Conservation (phyloP, 2,329 filamentous ascomycete genomes). For the Aspergillus sergii region DNA sequence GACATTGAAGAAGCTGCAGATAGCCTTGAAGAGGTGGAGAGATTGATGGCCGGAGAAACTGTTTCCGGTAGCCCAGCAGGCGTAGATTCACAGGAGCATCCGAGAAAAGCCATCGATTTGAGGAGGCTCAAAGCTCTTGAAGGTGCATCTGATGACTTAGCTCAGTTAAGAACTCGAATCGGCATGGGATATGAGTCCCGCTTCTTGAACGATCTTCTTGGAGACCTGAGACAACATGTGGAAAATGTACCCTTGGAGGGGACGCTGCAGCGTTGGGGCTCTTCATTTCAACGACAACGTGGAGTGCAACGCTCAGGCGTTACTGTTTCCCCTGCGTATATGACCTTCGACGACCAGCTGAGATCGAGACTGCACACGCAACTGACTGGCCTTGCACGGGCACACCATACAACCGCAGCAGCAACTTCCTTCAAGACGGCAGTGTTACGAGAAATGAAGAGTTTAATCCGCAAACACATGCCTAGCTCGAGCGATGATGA, state of each 20-base stretch:
- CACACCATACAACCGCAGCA: conserved; percentile 77
- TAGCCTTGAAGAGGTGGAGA: conserved; percentile 75
- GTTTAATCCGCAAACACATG: conserved; percentile 78
- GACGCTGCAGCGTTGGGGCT: conserved; percentile 83
- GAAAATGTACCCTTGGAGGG: conserved; percentile 70
- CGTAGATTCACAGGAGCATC: conserved; percentile 30
- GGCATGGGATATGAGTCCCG: conserved; percentile 83
- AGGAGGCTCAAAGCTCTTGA: conserved; percentile 77
- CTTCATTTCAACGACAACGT: conserved; percentile 71
- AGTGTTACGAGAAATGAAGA: conserved; percentile 82
- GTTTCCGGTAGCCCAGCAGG: conserved; percentile 31
- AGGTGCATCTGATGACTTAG: conserved; percentile 75
- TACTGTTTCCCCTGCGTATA: conserved; percentile 75
- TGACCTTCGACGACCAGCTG: conserved; percentile 70
- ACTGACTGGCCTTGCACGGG: conserved; percentile 77
- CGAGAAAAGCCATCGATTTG: conserved; percentile 64
- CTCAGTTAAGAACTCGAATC: conserved; percentile 74
- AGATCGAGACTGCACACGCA: conserved; percentile 70
- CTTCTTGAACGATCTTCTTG: conserved; percentile 76
- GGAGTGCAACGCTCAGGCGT: conserved; percentile 68
- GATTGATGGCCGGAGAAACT: conserved; percentile 74
- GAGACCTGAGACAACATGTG: conserved; percentile 79
- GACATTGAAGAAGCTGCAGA: conserved; percentile 79
- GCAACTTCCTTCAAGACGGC: conserved; percentile 83
- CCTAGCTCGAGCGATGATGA: conserved; percentile 95